phyloP scores from a whole-genome alignment of 2,329 filamentous ascomycete genomes.

The Teratosphaeria destructans region DNA sequence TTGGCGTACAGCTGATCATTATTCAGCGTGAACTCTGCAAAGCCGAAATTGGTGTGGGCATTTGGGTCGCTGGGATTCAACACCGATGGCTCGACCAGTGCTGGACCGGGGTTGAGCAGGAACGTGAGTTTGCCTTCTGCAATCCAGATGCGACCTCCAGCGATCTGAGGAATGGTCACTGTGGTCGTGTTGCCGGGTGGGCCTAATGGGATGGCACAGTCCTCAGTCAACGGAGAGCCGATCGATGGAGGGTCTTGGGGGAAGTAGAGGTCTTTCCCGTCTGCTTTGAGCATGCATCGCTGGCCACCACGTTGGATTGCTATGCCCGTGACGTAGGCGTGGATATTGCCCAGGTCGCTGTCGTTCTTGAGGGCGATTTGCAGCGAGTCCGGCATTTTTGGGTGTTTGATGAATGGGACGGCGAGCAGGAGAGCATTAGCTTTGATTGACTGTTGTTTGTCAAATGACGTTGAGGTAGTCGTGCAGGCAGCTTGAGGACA shows the following conservation, averaged over 20 bases:
- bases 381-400: constrained; percentile 24
- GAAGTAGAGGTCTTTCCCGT: constrained; percentile 27
- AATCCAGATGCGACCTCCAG: constrained; percentile 30
- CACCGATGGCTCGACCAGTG: constrained; percentile 26
- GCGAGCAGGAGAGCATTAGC: background rate
- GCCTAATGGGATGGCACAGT: constrained; percentile 28
- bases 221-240: constrained; percentile 22
- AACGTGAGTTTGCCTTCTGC: constrained; percentile 26
- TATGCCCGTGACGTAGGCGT: constrained; percentile 20
- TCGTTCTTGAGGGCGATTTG: constrained; percentile 27
- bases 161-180: constrained; percentile 24
- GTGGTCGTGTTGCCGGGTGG: constrained; percentile 22
- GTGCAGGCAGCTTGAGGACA: background rate
- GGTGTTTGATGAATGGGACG: background rate
- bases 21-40: constrained; percentile 41
- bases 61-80: constrained; percentile 34
- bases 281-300: constrained; percentile 24
- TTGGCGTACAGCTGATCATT: constrained; percentile 39
- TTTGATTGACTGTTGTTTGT: background rate
- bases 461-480: background rate
- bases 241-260: constrained; percentile 22
- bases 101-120: constrained; percentile 27
- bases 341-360: constrained; percentile 21
- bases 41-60: constrained; percentile 35
- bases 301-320: constrained; percentile 25